Conservation (phyloP, 306 rosid genomes). For the Dalbergia cultrata region DNA sequence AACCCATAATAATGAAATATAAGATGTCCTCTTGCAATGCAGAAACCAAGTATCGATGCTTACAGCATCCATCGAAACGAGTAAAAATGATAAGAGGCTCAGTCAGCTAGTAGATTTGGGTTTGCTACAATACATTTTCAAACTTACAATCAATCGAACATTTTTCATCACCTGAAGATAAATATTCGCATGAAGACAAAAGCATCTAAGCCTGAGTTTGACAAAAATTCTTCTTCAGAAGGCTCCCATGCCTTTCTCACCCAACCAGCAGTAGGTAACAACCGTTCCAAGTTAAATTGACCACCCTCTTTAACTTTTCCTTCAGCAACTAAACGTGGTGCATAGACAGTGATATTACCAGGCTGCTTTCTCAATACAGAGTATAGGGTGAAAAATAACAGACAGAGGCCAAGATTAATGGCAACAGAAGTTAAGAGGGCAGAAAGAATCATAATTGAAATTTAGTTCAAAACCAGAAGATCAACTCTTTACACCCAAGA, state of each 20-base stretch:
- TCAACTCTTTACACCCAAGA: constrained; percentile 32
- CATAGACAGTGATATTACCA: constrained; percentile 64
- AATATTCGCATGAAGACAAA: constrained; percentile 80
- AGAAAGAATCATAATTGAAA: constrained; percentile 70
- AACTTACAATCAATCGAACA: constrained; percentile 29
- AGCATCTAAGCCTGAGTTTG: constrained; percentile 74
- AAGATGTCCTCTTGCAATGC: not conserved
- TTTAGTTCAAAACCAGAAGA: constrained; percentile 39
- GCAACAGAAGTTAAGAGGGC: constrained; percentile 87
- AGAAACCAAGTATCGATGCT: constrained; percentile 3
- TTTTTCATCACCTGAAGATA: constrained; percentile 67
- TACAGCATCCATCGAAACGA: constrained; percentile 20
- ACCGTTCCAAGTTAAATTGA: constrained; percentile 70
- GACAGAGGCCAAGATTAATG: constrained; percentile 81
- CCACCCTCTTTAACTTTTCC: constrained; percentile 51
- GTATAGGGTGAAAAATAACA: constrained; percentile 75
- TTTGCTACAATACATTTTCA: constrained; percentile 19
- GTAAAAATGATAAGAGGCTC: constrained; percentile 12
- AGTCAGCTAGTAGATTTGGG: constrained; percentile 1
- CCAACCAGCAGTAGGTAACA: constrained; percentile 85
- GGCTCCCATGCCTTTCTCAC: constrained; percentile 79
- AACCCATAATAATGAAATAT: not conserved
- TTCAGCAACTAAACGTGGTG: constrained; percentile 69
- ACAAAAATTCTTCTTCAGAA: constrained; percentile 71
- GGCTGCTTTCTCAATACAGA: constrained; percentile 86